A percentile compares a stretch with the other conserved stretches of the same genome.
Evolutionary conservation across 2,329 filamentous ascomycete species (phyloP).

Genomic region (Aspergillus fructus): DNA sequence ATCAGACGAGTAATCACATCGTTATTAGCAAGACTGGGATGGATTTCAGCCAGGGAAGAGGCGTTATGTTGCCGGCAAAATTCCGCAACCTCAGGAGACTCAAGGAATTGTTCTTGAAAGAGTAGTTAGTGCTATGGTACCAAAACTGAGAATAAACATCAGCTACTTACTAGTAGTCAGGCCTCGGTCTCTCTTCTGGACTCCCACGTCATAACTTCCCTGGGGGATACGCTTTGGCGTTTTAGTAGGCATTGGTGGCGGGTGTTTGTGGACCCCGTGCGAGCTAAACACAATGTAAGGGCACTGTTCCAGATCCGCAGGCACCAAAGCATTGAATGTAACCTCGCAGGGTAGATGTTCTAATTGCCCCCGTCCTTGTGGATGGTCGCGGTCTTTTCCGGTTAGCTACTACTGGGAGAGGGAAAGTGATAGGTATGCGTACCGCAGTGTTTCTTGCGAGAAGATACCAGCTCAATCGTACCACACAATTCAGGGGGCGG

Average conservation of each 20-base stretch:
- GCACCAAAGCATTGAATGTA: constrained; percentile 12
- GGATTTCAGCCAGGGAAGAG: constrained; percentile 9
- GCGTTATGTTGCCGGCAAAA: constrained; percentile 13
- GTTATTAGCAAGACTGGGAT: constrained; percentile 5
- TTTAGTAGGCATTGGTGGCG: constrained; percentile 13
- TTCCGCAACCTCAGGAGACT: constrained; percentile 6
- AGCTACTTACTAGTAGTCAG: constrained; percentile 8
- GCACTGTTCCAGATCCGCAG: constrained; percentile 7
- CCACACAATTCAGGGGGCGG: constrained; percentile 6
- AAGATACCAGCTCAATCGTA: constrained; percentile 1
- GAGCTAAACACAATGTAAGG: constrained; percentile 15
- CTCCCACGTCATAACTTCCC: no score
- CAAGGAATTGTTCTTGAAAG: constrained; percentile 4
- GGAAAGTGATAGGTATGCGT: background rate
- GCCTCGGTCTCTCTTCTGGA: constrained; percentile 2
- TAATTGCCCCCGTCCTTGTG: constrained; percentile 8
- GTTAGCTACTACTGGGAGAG: background rate
- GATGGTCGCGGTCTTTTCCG: constrained; percentile 9
- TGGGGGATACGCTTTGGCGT: constrained; percentile 4
- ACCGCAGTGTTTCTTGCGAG: background rate
- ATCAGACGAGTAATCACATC: constrained; percentile 9
- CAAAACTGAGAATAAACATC: background rate
- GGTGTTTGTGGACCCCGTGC: constrained; percentile 13
- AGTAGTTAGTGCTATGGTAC: background rate
- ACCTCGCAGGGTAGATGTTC: constrained; percentile 6